Evolutionary conservation across 1,139 yeast species (phyloP), one percentile per base, ranked within the genome.

Genomic region (Protomyces gravidus): DNA sequence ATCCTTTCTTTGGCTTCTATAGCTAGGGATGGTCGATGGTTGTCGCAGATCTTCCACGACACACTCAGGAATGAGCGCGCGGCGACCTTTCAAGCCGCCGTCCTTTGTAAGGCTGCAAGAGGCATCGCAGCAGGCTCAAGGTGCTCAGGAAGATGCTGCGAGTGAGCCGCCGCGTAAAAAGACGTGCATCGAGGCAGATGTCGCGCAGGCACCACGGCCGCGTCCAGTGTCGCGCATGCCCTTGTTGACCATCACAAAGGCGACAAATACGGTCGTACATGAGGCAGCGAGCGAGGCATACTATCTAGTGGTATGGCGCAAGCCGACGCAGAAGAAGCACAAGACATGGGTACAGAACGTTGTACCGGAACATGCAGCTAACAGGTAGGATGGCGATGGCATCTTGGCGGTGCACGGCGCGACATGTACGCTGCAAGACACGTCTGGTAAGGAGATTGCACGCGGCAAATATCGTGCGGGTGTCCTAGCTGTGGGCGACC

Each of bases 361-460:
- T 7, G 11, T 2, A 3, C 2, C 2, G 36, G 36, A 2, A 7
- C 11, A 30, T 4, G 3, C 5, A 36, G 19, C 42, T 36, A 17
- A 36, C 42, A 15, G 23, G 17, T 3, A 36, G 42, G 95, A 89
- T 61, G 96, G 95, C 2, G 98, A 92, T 72, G 97, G 96, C 0
- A 71, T 73, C 26, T 75, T 87, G 4, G 64, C 71, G 0, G 66
- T 76, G 1, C 63, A 61, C 15, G 61, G 50, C 9, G 64, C 66
- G 48, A 42, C 26, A 13, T 62, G 62, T 32, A 65, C 28, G 46
- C 48, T 68, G 62, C 65, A 67, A 25, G 65, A 69, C 21, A 63
- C 64, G 4, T 62, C 65, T 3, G 71, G 71, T 11, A 67, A 68
- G 61, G 57, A 47, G 46, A 61, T 42, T 15, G 63, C 57, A 47